Evolutionary conservation across 2,329 filamentous ascomycete species (phyloP).

Genomic region (Paecilomyces sp.): DNA sequence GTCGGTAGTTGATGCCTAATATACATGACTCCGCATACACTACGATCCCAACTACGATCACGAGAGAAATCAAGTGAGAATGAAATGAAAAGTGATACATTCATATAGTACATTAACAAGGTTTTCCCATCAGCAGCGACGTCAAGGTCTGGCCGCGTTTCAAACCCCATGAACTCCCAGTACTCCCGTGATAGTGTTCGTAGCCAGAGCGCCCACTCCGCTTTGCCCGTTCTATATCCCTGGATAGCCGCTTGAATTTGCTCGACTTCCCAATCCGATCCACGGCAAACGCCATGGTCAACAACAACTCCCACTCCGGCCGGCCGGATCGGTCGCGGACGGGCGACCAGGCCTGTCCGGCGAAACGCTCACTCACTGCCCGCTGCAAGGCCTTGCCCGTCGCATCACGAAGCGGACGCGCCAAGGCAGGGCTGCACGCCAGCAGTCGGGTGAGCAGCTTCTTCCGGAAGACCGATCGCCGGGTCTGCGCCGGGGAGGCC

Average conservation of each 20-base stretch:
- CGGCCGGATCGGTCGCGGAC: conserved; percentile 21
- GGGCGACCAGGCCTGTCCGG: conserved; percentile 25
- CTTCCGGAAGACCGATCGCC: conserved; percentile 44
- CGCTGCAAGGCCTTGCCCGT: conserved; percentile 48
- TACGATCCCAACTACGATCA: too few relatives aligned
- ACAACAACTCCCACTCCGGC: conserved; percentile 38
- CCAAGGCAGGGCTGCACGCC: conserved; percentile 47
- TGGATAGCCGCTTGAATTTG: conserved; percentile 18
- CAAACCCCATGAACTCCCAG: conserved; percentile 36
- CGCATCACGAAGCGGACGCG: conserved; percentile 48
- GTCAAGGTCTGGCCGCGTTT: conserved; percentile 18
- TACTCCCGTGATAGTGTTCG: conserved; percentile 26
- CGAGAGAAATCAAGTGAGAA: too few relatives aligned
- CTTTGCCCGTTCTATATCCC: conserved; percentile 17
- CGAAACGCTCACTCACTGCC: conserved; percentile 37
- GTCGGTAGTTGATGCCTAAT: too few relatives aligned
- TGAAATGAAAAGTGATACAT: background rate
- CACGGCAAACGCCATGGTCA: conserved; percentile 40
- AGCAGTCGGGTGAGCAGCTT: conserved; percentile 44
- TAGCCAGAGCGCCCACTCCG: conserved; percentile 26
- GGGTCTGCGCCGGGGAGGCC: conserved; percentile 33
- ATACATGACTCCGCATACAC: too few relatives aligned
- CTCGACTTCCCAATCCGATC: conserved; percentile 34
- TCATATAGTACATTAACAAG: conserved; percentile 16
- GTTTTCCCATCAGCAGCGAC: conserved; percentile 25